Percentiles rank a stretch among this genome's conserved stretches.
These are phyloP conservation scores for Fraxinus quadrangulata DNA, from an alignment of 257 asterid species.

Conservation along the genomic window DNA sequence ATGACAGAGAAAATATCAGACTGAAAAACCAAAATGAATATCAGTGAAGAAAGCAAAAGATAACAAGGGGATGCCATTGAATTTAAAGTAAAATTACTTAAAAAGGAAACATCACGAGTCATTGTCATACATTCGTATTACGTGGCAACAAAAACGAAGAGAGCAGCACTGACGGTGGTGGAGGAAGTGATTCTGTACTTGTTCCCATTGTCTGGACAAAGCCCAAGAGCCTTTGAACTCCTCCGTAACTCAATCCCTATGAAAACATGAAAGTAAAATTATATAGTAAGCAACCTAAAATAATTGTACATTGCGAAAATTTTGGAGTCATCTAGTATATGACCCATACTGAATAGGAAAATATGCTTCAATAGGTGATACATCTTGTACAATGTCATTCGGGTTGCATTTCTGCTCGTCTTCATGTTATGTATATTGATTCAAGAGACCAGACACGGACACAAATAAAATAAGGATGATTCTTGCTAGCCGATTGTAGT, in stretches of 20 bases:
- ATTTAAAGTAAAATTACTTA: conserved; percentile 2
- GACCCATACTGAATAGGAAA: neutral
- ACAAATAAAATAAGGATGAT: neutral
- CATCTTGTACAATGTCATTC: neutral
- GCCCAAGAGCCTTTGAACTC: conserved; percentile 69
- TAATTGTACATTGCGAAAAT: conserved; percentile 9
- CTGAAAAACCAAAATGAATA: neutral
- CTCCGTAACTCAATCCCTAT: conserved; percentile 68
- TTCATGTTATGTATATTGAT: neutral
- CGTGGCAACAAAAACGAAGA: conserved; percentile 55
- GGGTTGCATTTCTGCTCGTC: neutral
- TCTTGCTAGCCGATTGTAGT: neutral
- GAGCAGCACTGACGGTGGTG: conserved; percentile 55
- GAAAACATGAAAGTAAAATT: conserved; percentile 22
- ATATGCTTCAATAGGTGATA: conserved; percentile 3
- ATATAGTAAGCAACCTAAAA: neutral
- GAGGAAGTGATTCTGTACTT: conserved; percentile 60
- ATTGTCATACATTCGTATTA: conserved; percentile 61
- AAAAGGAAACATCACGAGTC: conserved; percentile 24
- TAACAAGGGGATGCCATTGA: neutral
- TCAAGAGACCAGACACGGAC: neutral
- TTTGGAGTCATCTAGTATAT: neutral
- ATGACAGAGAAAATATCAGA: neutral
- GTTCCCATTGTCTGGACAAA: conserved; percentile 62
- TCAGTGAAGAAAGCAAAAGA: conserved; percentile 20